Evolutionary conservation across 1,284 basidiomycete genomes (phyloP).

Genomic region (Earliella scabrosa): DNA sequence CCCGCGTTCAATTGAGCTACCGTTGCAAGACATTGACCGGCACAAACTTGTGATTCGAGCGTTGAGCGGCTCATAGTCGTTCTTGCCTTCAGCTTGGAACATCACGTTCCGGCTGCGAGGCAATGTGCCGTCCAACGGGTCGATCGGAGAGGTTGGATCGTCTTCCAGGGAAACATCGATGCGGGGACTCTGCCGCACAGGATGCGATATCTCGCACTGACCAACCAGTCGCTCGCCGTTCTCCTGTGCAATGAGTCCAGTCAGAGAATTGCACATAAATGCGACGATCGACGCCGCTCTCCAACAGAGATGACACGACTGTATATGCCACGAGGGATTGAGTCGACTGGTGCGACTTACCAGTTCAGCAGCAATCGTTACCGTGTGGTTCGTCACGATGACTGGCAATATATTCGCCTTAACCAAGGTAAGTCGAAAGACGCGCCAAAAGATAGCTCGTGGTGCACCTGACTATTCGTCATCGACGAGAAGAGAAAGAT

Average conservation of each 20-base stretch:
- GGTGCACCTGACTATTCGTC: slow-evolving; percentile 68
- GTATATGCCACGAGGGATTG: background rate
- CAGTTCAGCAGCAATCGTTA: slow-evolving; percentile 96
- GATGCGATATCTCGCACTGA: slow-evolving; percentile 98
- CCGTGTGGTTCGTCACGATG: slow-evolving; percentile 94
- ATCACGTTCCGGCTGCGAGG: slow-evolving; percentile 62
- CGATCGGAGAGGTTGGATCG: slow-evolving; percentile 39
- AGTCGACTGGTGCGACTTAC: slow-evolving; percentile 45
- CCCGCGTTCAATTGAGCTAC: background rate
- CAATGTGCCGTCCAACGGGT: slow-evolving; percentile 53
- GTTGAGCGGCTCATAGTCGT: slow-evolving; percentile 60
- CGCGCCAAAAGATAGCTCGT: background rate
- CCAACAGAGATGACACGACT: too few species aligned
- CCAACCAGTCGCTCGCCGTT: slow-evolving; percentile 85
- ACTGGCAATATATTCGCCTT: slow-evolving; percentile 86
- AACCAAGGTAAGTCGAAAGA: slow-evolving; percentile 1
- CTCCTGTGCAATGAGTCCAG: slow-evolving; percentile 42
- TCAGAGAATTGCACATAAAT: background rate
- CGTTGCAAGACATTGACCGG: background rate
- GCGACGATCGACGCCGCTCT: too few species aligned
- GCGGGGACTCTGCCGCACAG: slow-evolving; percentile 50
- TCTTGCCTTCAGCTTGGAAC: slow-evolving; percentile 63
- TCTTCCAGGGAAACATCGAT: slow-evolving; percentile 34
- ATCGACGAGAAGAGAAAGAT: slow-evolving; percentile 96
- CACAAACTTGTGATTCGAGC: slow-evolving; percentile 70